phyloP scores from a whole-genome alignment of 169 alveolate species.

The Blepharisma undulans region DNA sequence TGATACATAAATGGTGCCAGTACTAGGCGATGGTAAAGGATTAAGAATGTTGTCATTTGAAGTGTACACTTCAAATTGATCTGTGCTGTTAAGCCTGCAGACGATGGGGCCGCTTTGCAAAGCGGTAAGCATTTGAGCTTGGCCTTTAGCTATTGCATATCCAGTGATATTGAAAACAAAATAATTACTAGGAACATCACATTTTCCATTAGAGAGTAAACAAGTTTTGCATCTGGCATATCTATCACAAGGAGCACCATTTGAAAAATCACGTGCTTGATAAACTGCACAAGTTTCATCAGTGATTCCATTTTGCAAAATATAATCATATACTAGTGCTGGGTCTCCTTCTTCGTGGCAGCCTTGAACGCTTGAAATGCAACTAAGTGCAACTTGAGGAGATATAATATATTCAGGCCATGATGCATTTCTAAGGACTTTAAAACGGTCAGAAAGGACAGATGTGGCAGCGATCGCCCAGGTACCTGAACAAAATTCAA shows the following conservation, averaged over 20 bases:
- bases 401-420: slow-evolving; percentile 69
- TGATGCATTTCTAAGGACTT: slow-evolving; percentile 63
- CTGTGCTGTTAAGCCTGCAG: slow-evolving; percentile 68
- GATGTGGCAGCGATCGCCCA: slow-evolving; percentile 76
- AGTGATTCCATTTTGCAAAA: slow-evolving; percentile 56
- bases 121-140: slow-evolving; percentile 59
- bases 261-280: slow-evolving; percentile 62
- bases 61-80: slow-evolving; percentile 39
- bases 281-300: slow-evolving; percentile 78
- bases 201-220: slow-evolving; percentile 35
- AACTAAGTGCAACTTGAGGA: slow-evolving; percentile 61
- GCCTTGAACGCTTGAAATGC: no score
- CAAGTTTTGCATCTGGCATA: slow-evolving; percentile 59
- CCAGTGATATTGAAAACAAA: slow-evolving; percentile 49
- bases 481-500: slow-evolving; percentile 74
- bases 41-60: slow-evolving; percentile 62
- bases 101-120: slow-evolving; percentile 71
- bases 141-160: slow-evolving; percentile 64
- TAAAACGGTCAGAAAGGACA: slow-evolving; percentile 67
- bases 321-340: slow-evolving; percentile 54
- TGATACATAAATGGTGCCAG: slow-evolving; percentile 54
- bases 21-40: neutral
- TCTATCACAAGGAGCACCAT: slow-evolving; percentile 58
- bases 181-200: slow-evolving; percentile 54
- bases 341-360: slow-evolving; percentile 72